A percentile compares a stretch with the other conserved stretches of the same genome.
These are phyloP conservation scores for Clonostachys solani DNA, from an alignment of 2,329 filamentous ascomycete species.

Conservation along the genomic window DNA sequence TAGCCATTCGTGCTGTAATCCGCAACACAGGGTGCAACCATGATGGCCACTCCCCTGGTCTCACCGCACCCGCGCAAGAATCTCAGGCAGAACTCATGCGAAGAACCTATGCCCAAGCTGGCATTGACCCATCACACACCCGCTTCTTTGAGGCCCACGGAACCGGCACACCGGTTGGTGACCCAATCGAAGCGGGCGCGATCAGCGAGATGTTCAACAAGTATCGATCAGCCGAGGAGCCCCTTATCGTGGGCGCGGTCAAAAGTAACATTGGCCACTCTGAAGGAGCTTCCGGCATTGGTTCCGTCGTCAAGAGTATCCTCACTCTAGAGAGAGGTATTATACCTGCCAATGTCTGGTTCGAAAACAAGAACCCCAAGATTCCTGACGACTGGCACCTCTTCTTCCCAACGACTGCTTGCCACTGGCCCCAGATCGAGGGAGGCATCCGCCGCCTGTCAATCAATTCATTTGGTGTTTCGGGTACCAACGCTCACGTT, in stretches of 20 bases:
- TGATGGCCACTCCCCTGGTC: constrained; percentile 35
- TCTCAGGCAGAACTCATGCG: constrained; percentile 33
- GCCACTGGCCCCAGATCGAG: constrained; percentile 19
- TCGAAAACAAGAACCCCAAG: constrained; percentile 17
- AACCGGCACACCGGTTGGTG: constrained; percentile 33
- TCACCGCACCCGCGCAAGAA: constrained; percentile 48
- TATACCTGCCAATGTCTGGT: constrained; percentile 22
- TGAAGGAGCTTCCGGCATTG: constrained; percentile 16
- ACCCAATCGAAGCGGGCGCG: constrained; percentile 29
- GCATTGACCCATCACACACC: constrained; percentile 20
- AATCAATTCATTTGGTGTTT: constrained; percentile 27
- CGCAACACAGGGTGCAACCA: constrained; percentile 14
- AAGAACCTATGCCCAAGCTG: constrained; percentile 27
- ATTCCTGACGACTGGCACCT: constrained; percentile 3
- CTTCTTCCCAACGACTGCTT: not conserved
- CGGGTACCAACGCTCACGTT: constrained; percentile 20
- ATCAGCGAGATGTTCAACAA: constrained; percentile 10
- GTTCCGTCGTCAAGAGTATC: constrained; percentile 11
- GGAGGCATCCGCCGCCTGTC: constrained; percentile 19
- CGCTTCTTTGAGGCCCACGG: constrained; percentile 37
- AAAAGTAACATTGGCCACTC: constrained; percentile 18
- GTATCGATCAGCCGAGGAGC: not conserved
- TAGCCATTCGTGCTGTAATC: constrained; percentile 29
- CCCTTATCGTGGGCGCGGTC: constrained; percentile 13
- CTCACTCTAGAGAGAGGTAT: constrained; percentile 9